phyloP scores from a whole-genome alignment of 129 eudicot genomes.

The Centrapalus pauciflorus region DNA sequence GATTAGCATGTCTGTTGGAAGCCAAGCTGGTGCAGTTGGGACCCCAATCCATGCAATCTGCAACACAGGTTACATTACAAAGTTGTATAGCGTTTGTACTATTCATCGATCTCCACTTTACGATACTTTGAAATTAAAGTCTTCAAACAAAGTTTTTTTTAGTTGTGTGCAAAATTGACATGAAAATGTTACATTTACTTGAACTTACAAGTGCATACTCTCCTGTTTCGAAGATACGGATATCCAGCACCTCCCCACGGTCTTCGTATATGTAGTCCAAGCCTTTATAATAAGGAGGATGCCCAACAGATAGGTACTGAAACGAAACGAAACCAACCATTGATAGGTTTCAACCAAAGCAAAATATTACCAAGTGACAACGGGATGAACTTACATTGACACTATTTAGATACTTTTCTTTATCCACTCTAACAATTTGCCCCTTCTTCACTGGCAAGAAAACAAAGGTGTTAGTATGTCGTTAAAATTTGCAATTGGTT shows the following conservation, averaged over 20 bases:
- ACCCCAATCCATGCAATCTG: slow-evolving; percentile 96
- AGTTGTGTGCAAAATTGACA: background rate
- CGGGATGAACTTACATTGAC: slow-evolving; percentile 54
- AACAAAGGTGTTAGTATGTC: background rate
- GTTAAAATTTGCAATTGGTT: background rate
- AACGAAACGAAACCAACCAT: background rate
- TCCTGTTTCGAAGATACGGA: slow-evolving; percentile 89
- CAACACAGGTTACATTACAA: background rate
- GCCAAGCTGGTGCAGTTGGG: slow-evolving; percentile 99
- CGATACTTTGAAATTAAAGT: background rate
- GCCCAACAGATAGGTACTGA: slow-evolving; percentile 92
- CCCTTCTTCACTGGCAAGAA: slow-evolving; percentile 87
- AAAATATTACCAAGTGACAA: background rate
- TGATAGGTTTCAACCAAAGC: background rate
- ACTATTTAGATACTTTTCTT: slow-evolving; percentile 86
- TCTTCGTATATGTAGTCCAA: slow-evolving; percentile 94
- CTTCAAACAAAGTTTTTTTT: background rate
- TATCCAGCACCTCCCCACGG: slow-evolving; percentile 91
- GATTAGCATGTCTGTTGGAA: slow-evolving; percentile 94
- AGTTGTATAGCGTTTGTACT: background rate
- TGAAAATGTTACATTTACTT: background rate
- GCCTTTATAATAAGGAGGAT: slow-evolving; percentile 92
- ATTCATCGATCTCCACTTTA: no score
- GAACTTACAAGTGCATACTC: slow-evolving; percentile 91
- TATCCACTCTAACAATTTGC: slow-evolving; percentile 92